Base-by-base conservation (phyloP, 2,329 filamentous ascomycete genomes). In the Rutstroemia sydowiana region DNA sequence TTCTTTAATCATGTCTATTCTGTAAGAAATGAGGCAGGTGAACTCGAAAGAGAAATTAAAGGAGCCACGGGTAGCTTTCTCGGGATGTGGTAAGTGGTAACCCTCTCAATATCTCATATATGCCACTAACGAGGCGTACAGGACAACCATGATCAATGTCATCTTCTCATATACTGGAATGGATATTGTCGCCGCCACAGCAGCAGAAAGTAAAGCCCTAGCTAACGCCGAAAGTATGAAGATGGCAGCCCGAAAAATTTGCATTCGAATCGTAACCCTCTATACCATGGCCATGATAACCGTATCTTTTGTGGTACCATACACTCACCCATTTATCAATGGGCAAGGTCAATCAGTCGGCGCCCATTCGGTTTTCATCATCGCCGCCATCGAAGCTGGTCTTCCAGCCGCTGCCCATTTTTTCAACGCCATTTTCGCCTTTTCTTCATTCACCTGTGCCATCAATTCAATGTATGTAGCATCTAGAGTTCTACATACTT, bases 221-320 rank as follows among this genome's bases (percentile, higher is more conserved):
- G 56, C 66, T 9, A 61, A 69, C 41, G 63, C 68, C 0, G 69
- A 71, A 50, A 67, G 62, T 51, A 70, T 71, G 64, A 71, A 71
- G 52, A 70, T 71, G 67, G 68, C 65, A 2, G 65, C 68, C 13
- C 60, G 69, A 37, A 71, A 71, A 49, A 69, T 70, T 51, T 65
- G 64, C 51, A 62, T 71, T 11, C 67, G 69, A 48, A 64, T 70
- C 34, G 60, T 70, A 42, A 57, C 57, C 2, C 49, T 67, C 5
- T 67, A 67, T 21, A 44, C 56, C 1, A 45, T 65, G 21, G 60
- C 57, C 5, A 61, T 66, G 45, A 45, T 65, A 1, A 56, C 56
- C 6, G 58, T 58, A 9, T 63, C 61, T 8, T 71, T 69, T 18
- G 61, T 69, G 18, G 69, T 71, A 2, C 69, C 69, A 4, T 57